Evolutionary conservation across 129 eudicot genomes (phyloP).

Genomic region (Arctium lappa): DNA sequence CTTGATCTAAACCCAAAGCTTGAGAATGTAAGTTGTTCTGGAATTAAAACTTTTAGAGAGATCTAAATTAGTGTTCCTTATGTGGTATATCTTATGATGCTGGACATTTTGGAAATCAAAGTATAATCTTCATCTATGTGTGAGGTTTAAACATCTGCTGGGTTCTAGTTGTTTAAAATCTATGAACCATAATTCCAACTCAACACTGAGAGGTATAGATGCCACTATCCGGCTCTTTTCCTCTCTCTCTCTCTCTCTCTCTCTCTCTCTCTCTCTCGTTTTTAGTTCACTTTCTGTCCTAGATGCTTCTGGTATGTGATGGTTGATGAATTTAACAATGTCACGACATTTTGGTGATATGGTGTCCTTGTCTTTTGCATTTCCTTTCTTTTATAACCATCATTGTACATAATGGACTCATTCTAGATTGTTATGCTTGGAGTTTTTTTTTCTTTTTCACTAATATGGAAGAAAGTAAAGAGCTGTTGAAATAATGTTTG

Average conservation of each 20-base stretch:
- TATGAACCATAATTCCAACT: background rate
- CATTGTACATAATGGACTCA: background rate
- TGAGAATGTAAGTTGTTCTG: slow-evolving; percentile 40
- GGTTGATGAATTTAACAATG: background rate
- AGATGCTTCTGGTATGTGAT: background rate
- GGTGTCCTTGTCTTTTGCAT: background rate
- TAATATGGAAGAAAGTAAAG: background rate
- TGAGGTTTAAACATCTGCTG: background rate
- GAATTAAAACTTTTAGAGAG: background rate
- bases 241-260: background rate
- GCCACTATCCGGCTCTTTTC: background rate
- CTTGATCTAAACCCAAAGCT: slow-evolving; percentile 46
- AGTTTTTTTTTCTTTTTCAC: background rate
- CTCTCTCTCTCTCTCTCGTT: background rate
- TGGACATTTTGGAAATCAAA: background rate
- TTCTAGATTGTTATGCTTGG: background rate
- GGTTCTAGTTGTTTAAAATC: background rate
- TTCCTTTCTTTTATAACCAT: background rate
- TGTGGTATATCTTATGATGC: background rate
- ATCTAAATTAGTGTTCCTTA: background rate
- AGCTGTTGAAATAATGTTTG: background rate
- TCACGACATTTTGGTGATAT: background rate
- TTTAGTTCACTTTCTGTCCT: background rate
- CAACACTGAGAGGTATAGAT: background rate
- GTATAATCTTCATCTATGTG: background rate